Evolutionary conservation across 495 filamentous ascomycete genomes (phyloP).

Genomic region (Cryomyces minteri): DNA sequence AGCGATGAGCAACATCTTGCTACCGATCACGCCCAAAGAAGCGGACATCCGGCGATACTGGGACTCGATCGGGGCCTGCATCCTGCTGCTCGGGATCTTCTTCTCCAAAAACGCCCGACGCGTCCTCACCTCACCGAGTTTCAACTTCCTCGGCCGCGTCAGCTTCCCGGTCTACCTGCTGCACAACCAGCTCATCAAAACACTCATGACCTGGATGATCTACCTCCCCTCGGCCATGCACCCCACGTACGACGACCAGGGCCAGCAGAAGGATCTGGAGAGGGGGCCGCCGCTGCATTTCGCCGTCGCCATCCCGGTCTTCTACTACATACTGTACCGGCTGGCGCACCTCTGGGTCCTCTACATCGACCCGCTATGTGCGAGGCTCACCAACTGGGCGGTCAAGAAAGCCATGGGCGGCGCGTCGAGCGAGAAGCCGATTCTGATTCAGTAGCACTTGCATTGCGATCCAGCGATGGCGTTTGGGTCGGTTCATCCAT

Average conservation of each 20-base stretch:
- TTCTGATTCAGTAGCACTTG: too few relatives aligned
- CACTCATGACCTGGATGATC: slow-evolving; percentile 14
- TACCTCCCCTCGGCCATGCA: slow-evolving; percentile 12
- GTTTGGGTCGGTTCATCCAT: too few relatives aligned
- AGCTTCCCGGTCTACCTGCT: slow-evolving; percentile 13
- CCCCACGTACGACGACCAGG: slow-evolving; percentile 10
- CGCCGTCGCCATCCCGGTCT: slow-evolving; percentile 8
- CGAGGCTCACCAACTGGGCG: slow-evolving; percentile 6
- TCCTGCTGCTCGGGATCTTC: slow-evolving; percentile 11
- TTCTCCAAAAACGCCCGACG: slow-evolving; percentile 11
- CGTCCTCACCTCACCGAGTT: slow-evolving; percentile 10
- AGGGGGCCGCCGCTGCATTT: slow-evolving; percentile 9
- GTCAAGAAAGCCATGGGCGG: background rate
- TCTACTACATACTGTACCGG: slow-evolving; percentile 13
- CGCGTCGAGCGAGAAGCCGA: too few relatives aligned
- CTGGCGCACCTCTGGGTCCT: slow-evolving; percentile 8
- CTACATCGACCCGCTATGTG: slow-evolving; percentile 12
- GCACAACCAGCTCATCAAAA: slow-evolving; percentile 7
- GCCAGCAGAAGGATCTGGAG: slow-evolving; percentile 13
- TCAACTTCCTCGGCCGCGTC: slow-evolving; percentile 16
- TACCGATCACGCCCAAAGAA: slow-evolving; percentile 2
- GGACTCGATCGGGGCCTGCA: slow-evolving; percentile 11
- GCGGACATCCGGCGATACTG: slow-evolving; percentile 13
- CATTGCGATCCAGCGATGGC: too few relatives aligned
- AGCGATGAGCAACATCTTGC: slow-evolving; percentile 9